Evolutionary conservation across 306 rosid species (phyloP).

Genomic region (Ormosia emarginata): DNA sequence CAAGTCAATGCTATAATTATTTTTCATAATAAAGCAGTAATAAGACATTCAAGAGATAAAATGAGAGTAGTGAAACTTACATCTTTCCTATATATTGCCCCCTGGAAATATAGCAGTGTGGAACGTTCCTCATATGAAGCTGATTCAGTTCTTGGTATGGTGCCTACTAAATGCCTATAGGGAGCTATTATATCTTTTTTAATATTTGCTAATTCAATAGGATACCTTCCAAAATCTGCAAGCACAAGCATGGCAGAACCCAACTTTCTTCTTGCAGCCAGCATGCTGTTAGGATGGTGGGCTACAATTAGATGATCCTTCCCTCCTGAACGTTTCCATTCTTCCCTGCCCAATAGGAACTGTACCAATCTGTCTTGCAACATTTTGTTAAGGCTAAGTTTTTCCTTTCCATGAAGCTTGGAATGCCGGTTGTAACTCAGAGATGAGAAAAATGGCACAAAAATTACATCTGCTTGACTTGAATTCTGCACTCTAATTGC

Average conservation of each 20-base stretch:
- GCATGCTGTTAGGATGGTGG: slow-evolving; percentile 93
- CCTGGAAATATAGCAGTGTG: slow-evolving; percentile 72
- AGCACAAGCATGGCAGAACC: slow-evolving; percentile 90
- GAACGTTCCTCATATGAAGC: slow-evolving; percentile 67
- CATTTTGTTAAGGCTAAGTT: slow-evolving; percentile 59
- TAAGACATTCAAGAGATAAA: slow-evolving; percentile 19
- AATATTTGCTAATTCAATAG: slow-evolving; percentile 68
- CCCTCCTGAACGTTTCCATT: slow-evolving; percentile 72
- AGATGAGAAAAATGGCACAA: slow-evolving; percentile 92
- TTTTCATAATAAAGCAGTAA: not conserved
- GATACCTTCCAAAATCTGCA: slow-evolving; percentile 96
- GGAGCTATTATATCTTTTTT: slow-evolving; percentile 90
- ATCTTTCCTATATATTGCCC: slow-evolving; percentile 94
- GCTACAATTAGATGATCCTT: slow-evolving; percentile 78
- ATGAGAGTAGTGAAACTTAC: slow-evolving; percentile 48
- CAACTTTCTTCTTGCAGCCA: slow-evolving; percentile 67
- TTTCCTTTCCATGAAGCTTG: slow-evolving; percentile 55
- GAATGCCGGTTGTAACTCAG: slow-evolving; percentile 88
- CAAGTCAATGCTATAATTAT: not conserved
- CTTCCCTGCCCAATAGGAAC: slow-evolving; percentile 48
- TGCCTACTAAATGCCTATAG: slow-evolving; percentile 63
- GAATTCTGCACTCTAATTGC: slow-evolving; percentile 74
- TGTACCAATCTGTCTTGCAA: slow-evolving; percentile 71
- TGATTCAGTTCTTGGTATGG: slow-evolving; percentile 56
- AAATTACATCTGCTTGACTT: slow-evolving; percentile 83